Evolutionary conservation across 1,284 basidiomycete species (phyloP), one percentile per base, ranked within the genome.

Genomic region (Trametes hirsuta): DNA sequence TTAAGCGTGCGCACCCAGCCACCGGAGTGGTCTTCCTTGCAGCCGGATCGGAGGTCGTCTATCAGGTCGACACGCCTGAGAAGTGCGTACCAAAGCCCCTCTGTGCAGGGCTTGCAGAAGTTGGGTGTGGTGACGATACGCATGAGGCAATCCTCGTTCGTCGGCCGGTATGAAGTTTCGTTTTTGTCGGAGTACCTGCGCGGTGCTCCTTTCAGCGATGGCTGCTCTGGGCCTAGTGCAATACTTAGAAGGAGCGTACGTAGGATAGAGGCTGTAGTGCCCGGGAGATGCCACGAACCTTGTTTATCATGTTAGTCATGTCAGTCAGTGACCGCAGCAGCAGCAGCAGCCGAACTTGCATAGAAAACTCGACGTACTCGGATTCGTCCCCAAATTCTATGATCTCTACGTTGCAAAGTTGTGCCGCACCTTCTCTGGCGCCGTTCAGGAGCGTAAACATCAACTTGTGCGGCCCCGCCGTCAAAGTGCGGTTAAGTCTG

Each of bases 61-160:
- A 92, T 83, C 65, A 90, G 80, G 66, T 77, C 78, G 51, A 91
- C 75, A 42, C 81, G 80, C 41, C 72, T 71, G 8, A 91, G 77
- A 14, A 91, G 81, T 9, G 83, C 79, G 47, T 84, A 73, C 87
- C 90, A 91, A 41, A 94, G 83, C 2, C 81, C 88, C 64, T 93
- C 89, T 10, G 83, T 72, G 72, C 93, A 95, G 48, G 87, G 88
- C 55, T 80, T 83, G 76, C 92, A 94, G 72, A 94, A 92, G 66
- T 86, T 84, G 66, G 86, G 84, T 0, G 81, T 79, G 35, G 81
- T 87, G 49, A 93, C 87, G 48, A 80, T 78, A 30, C 93, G 86
- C 93, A 94, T 94, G 52, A 94, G 82, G 69, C 93, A 94, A 68
- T 86, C 88, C 67, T 93, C 88, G 68, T 94, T 93, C 3, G 91